A percentile compares a stretch with the other conserved stretches of the same genome.
These are phyloP conservation scores for Cornus kousa DNA, from an alignment of 148 eudicot species.

Conservation along the genomic window DNA sequence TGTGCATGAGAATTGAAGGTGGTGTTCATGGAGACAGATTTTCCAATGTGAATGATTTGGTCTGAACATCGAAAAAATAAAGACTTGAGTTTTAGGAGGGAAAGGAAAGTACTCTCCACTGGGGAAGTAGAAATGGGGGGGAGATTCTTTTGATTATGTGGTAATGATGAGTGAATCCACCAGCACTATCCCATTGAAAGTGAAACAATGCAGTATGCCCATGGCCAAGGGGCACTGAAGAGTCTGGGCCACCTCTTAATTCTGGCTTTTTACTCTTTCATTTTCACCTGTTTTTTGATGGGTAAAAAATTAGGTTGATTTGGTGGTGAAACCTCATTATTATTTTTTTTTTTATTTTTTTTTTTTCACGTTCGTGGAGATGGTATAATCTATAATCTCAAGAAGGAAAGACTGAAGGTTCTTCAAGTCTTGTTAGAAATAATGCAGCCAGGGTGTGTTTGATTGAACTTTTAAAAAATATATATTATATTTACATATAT, in stretches of 20 bases:
- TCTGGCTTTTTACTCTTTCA: not conserved
- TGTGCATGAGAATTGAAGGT: not conserved
- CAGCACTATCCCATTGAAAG: not conserved
- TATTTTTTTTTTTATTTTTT: no score
- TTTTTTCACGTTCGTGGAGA: no score
- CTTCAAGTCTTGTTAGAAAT: no score
- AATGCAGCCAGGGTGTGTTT: no score
- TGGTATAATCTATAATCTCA: no score
- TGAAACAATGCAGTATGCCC: not conserved
- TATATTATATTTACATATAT: no score
- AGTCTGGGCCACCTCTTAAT: not conserved
- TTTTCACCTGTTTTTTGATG: not conserved
- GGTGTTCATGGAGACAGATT: slow-evolving; percentile 33
- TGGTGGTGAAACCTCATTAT: no score
- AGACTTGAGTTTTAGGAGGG: slow-evolving; percentile 11
- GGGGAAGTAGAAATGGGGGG: not conserved
- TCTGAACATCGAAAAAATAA: slow-evolving; percentile 16
- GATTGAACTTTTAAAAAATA: no score
- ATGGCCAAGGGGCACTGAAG: not conserved
- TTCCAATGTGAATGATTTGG: slow-evolving; percentile 43
- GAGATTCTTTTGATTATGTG: slow-evolving; percentile 30
- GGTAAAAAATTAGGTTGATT: not conserved
- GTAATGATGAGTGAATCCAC: slow-evolving; percentile 39
- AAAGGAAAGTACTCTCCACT: not conserved
- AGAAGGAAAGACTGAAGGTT: no score